Conservation (phyloP, 2,329 filamentous ascomycete genomes). For the Lachnellula cervina region DNA sequence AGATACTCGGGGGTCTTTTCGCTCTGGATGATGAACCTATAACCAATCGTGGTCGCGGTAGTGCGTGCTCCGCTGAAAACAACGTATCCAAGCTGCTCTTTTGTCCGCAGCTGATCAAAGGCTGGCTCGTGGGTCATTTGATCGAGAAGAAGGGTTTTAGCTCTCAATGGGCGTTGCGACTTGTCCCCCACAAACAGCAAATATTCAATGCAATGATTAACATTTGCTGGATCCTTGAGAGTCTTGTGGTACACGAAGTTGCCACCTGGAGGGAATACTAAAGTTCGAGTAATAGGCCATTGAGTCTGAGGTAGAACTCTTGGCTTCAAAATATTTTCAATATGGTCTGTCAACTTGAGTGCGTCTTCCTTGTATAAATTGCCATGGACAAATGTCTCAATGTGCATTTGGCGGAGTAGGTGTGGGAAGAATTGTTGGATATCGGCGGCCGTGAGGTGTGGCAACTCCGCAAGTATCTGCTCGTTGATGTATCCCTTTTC, state of each 20-base stretch:
- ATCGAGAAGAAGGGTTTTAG: slow-evolving; percentile 74
- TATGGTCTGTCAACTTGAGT: slow-evolving; percentile 74
- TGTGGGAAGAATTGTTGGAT: slow-evolving; percentile 75
- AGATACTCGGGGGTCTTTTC: slow-evolving; percentile 81
- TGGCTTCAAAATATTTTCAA: slow-evolving; percentile 73
- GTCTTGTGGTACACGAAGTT: slow-evolving; percentile 80
- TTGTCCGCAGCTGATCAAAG: slow-evolving; percentile 91
- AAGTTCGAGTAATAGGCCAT: slow-evolving; percentile 71
- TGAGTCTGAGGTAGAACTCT: slow-evolving; percentile 69
- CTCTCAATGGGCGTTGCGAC: slow-evolving; percentile 63
- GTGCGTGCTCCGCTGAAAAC: slow-evolving; percentile 77
- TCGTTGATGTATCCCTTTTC: slow-evolving; percentile 76
- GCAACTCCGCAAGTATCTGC: slow-evolving; percentile 72
- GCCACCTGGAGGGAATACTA: slow-evolving; percentile 72
- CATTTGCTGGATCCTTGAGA: slow-evolving; percentile 80
- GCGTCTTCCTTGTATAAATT: slow-evolving; percentile 95
- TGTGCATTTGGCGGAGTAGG: slow-evolving; percentile 75
- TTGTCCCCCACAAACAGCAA: slow-evolving; percentile 66
- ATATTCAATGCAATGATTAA: slow-evolving; percentile 83
- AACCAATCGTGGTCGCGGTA: slow-evolving; percentile 74
- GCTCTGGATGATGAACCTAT: slow-evolving; percentile 88
- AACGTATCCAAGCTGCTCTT: slow-evolving; percentile 95
- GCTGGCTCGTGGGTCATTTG: slow-evolving; percentile 91
- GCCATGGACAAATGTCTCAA: slow-evolving; percentile 84
- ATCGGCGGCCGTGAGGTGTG: slow-evolving; percentile 66